Evolutionary conservation across 78 protist species (phyloP).

Genomic region (Thecamonas trahens): DNA sequence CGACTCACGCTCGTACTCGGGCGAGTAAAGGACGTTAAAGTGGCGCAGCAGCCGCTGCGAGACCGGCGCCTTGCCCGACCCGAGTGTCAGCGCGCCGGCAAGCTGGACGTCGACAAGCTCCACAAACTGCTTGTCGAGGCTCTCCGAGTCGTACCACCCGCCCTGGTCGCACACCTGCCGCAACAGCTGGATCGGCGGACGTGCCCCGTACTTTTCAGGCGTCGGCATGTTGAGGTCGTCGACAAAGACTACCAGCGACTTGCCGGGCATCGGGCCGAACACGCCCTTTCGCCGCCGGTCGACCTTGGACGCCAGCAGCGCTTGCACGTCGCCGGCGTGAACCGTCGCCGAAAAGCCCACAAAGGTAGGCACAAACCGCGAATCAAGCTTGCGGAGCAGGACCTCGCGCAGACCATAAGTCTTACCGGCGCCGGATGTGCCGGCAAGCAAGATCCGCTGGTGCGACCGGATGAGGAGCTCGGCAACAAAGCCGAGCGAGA

Average conservation of each 20-base stretch:
- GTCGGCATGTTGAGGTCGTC: conserved; percentile 92
- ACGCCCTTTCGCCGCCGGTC: conserved; percentile 53
- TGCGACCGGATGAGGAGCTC: conserved; percentile 2
- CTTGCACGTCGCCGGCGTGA: conserved; percentile 65
- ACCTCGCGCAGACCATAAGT: conserved; percentile 26
- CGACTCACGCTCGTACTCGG: conserved; percentile 41
- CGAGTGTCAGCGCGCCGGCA: conserved; percentile 73
- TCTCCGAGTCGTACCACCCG: conserved; percentile 77
- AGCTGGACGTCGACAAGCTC: conserved; percentile 52
- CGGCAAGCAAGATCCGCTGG: conserved; percentile 33
- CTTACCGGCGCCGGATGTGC: conserved; percentile 80
- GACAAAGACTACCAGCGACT: conserved; percentile 53
- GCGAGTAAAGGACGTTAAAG: conserved; percentile 32
- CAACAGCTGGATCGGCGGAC: conserved; percentile 86
- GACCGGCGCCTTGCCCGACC: no score
- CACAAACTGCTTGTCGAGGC: conserved; percentile 25
- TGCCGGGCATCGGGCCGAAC: conserved; percentile 65
- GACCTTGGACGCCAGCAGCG: conserved; percentile 64
- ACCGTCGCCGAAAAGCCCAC: conserved; percentile 73
- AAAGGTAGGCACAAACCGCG: conserved; percentile 4
- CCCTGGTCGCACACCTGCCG: conserved; percentile 80
- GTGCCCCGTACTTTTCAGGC: conserved; percentile 71
- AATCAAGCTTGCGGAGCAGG: conserved; percentile 10
- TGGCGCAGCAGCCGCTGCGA: conserved; percentile 30
- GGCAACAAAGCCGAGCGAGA: conserved; percentile 37